Conservation (phyloP, 1,284 basidiomycete species). For the Tylopilus sp. region DNA sequence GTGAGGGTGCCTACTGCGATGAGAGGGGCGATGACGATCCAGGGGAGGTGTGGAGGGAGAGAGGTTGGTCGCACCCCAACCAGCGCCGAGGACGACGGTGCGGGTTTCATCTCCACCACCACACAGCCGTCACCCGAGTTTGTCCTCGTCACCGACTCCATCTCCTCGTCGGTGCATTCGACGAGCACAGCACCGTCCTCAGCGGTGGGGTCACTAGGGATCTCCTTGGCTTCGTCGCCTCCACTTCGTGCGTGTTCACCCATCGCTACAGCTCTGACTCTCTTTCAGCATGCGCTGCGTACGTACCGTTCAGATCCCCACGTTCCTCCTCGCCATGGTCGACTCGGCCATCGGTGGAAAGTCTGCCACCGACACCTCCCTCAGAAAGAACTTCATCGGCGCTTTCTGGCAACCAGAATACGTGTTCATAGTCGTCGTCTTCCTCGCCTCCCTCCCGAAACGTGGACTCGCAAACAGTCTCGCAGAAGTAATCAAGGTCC, state of each 20-base stretch:
- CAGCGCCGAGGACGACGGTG: conserved; percentile 94
- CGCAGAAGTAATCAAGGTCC: conserved; percentile 96
- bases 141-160: conserved; percentile 88
- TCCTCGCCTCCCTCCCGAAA: conserved; percentile 89
- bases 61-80: conserved; percentile 95
- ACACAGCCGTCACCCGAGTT: conserved; percentile 90
- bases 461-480: conserved; percentile 98
- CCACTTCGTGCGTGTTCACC: conserved; percentile 84
- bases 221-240: conserved; percentile 92
- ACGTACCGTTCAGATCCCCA: conserved; percentile 94
- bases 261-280: background rate
- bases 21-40: no score
- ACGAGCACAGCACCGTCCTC: conserved; percentile 79
- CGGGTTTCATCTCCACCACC: conserved; percentile 85
- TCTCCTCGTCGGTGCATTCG: conserved; percentile 67
- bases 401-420: conserved; percentile 98
- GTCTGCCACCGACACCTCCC: no score
- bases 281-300: conserved; percentile 78
- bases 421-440: conserved; percentile 96
- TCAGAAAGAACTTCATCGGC: no score
- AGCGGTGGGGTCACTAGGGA: conserved; percentile 98
- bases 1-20: conserved; percentile 90
- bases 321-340: conserved; percentile 97
- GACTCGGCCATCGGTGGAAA: conserved; percentile 95
- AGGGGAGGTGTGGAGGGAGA: no score